Evolutionary conservation across 306 rosid species (phyloP).

Genomic region (Castanopsis chinensis): DNA sequence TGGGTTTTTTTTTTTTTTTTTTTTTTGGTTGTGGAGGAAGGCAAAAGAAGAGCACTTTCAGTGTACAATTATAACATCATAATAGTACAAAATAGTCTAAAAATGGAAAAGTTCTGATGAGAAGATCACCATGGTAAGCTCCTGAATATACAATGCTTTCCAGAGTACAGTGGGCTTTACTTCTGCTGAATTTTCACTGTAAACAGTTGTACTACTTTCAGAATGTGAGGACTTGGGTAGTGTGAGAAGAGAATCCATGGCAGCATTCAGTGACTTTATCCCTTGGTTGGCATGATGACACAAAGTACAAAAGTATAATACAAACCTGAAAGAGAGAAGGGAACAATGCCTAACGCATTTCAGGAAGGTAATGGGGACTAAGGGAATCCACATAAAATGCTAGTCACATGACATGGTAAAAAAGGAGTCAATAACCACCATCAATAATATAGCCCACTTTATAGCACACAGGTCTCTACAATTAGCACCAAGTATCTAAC

Average conservation of each 20-base stretch:
- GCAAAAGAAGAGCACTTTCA: constrained; percentile 5
- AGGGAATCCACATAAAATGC: not conserved
- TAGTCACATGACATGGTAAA: not conserved
- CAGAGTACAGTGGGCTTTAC: constrained; percentile 62
- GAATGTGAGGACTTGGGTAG: constrained; percentile 47
- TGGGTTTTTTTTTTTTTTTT: too few relatives aligned
- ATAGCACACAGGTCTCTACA: not conserved
- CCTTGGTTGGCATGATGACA: constrained; percentile 73
- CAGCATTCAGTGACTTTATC: constrained; percentile 53
- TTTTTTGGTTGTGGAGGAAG: constrained; percentile 3
- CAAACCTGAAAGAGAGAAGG: constrained; percentile 51
- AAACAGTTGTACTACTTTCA: constrained; percentile 43
- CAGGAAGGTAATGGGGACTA: constrained; percentile 8
- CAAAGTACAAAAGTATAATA: constrained; percentile 65
- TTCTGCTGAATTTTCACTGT: constrained; percentile 42
- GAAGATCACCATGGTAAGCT: constrained; percentile 51
- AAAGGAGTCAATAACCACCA: not conserved
- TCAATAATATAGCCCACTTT: not conserved
- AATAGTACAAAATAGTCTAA: not conserved
- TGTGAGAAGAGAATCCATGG: constrained; percentile 57
- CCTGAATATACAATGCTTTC: constrained; percentile 80
- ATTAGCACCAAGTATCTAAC: not conserved
- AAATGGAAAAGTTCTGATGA: constrained; percentile 16
- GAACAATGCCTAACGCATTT: constrained; percentile 25
- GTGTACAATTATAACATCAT: constrained; percentile 21